These are phyloP conservation scores for Xylariomycetidae sp. DNA, from an alignment of 2,329 filamentous ascomycete genomes.

Conservation along the genomic window DNA sequence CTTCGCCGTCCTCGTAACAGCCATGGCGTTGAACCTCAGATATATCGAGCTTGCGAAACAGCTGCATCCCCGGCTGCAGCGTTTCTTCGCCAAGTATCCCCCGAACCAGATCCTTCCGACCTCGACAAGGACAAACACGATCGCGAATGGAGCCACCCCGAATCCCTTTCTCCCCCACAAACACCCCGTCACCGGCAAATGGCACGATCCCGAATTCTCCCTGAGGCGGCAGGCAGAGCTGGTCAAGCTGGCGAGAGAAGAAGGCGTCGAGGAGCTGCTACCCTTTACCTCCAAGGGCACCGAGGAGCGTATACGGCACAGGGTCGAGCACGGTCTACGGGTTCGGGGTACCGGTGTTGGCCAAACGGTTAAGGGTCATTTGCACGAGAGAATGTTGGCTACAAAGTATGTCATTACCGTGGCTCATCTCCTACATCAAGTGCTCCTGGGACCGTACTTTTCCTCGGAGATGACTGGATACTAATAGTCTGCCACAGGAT, in stretches of 20 bases:
- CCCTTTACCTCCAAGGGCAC: slow-evolving; percentile 74
- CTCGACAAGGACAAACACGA: slow-evolving; percentile 26
- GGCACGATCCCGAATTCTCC: slow-evolving; percentile 79
- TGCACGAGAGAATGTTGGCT: slow-evolving; percentile 83
- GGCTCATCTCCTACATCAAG: neutral
- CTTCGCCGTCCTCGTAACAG: no score
- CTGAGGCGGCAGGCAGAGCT: slow-evolving; percentile 85
- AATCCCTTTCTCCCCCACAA: slow-evolving; percentile 82
- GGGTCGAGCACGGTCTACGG: slow-evolving; percentile 73
- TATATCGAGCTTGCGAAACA: slow-evolving; percentile 60
- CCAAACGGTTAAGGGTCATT: slow-evolving; percentile 91
- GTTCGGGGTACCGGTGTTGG: slow-evolving; percentile 93
- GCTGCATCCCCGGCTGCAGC: slow-evolving; percentile 72
- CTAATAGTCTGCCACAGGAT: slow-evolving; percentile 51
- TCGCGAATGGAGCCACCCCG: slow-evolving; percentile 36
- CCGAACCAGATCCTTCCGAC: slow-evolving; percentile 57
- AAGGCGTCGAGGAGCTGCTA: slow-evolving; percentile 77
- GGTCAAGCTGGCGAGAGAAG: slow-evolving; percentile 74
- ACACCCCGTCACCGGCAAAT: slow-evolving; percentile 73
- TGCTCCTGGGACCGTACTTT: no score
- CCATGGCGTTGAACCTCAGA: slow-evolving; percentile 19
- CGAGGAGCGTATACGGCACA: slow-evolving; percentile 62
- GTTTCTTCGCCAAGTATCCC: slow-evolving; percentile 88
- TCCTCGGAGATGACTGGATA: slow-evolving; percentile 4
- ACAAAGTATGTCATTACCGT: slow-evolving; percentile 51